Evolutionary conservation across 352 stramenopile species (phyloP), one percentile per base, ranked within the genome.

Genomic region (Globisporangium nagaii): DNA sequence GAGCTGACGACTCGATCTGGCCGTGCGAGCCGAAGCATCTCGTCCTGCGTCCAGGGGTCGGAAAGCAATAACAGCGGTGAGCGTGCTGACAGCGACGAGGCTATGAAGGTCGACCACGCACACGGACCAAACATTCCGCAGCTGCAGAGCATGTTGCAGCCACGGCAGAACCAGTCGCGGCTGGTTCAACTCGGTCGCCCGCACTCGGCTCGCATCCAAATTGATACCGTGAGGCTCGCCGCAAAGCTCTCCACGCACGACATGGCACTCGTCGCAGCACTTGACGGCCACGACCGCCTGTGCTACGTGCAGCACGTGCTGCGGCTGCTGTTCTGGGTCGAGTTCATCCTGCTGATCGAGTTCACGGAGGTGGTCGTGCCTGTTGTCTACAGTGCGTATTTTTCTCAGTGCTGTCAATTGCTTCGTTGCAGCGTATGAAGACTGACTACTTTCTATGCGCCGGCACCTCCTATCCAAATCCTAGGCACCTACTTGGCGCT

Each of bases 291-390:
- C 17, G 17, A 35, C 4, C 24, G 24, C 15, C 4, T 12, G 4
- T 4, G 4, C 5, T 34, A 19, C 9, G 34, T 47, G 5, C 32
- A 50, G 20, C 32, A 52, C 17, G n/a, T 25, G 4, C 50, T 63
- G 2, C 49, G 54, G 28, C n/a, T 59, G 0, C 42, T 59, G n/a
- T 43, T 61, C 12, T 12, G 48, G 20, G 41, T 36, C 12, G 58
- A 65, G 32, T 65, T 37, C 35, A 7, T 60, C 6, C 19, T 56
- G 15, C 58, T 65, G 3, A 20, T 61, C 28, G 58, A 65, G 39
- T 65, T 46, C 36, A 46, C 40, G 2, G 58, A 65, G 17, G 51
- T 65, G 32, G 56, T 60, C 19, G 60, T 60, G 50, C 58, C 58
- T 0, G 19, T 47, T 10, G 19, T 65, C 20, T 63, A 63, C 30